Evolutionary conservation across 805 yeast species (phyloP), one percentile per base, ranked within the genome.

Genomic region (Candida vaughaniae): DNA sequence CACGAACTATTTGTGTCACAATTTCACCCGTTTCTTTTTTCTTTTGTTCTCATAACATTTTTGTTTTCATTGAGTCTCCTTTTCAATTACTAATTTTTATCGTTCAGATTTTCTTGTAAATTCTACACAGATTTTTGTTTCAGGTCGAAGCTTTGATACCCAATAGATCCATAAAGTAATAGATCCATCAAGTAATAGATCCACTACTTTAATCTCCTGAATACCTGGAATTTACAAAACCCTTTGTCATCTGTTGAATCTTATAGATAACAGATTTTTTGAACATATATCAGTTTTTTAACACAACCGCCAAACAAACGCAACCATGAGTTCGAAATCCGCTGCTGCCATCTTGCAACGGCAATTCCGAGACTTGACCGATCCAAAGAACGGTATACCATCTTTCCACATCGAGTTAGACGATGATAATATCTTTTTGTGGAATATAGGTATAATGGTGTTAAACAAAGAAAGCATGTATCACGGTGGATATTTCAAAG

Each of bases 381-480:
- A 90, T 66, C 95, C 97, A 8, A 84, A 82, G 55, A 86, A 85
- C 58, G 90, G 71, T 30, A 65, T 68, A 35, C 74, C 74, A 5
- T 63, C 69, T 14, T 65, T 85, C 64, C 86, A 84, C 57, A 85
- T 84, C 35, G 85, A 73, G 45, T 64, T 77, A 27, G 78, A 72
- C 41, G 69, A 75, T 40, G 80, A 75, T 49, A 76, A 75, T 60
- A 77, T 77, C 47, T 75, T 74, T 45, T 64, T 71, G 33, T 77
- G 85, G 97, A 85, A 85, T 58, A 75, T 91, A 38, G 97, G 96
- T 16, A 85, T 91, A 41, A 88, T 90, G 88, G 95, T 91, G 9
- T 75, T 88, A 36, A 85, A 85, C 62, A 81, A 84, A 51, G 96
- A 88, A 45, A 87, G 96, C 11, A 81, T 84, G 46, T 91, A 87